Conservation (phyloP, 2,329 filamentous ascomycete genomes). For the Monascus ruber region DNA sequence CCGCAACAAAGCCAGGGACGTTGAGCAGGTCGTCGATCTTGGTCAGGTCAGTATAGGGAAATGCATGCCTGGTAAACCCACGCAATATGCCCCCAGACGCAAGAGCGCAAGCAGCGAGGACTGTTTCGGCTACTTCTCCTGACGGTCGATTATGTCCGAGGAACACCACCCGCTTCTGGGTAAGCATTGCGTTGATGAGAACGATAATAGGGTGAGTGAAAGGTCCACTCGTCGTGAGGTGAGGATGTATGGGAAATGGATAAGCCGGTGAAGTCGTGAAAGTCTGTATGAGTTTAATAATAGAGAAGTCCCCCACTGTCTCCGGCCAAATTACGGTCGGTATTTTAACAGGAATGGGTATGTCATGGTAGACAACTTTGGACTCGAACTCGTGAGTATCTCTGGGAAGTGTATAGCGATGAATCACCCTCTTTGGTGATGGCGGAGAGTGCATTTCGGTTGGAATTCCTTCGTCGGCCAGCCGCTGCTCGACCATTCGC, state of each 20-base stretch:
- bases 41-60: slow-evolving; percentile 94
- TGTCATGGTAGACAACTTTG: slow-evolving; percentile 88
- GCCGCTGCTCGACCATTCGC: slow-evolving; percentile 75
- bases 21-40: slow-evolving; percentile 95
- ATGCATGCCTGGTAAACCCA: slow-evolving; percentile 90
- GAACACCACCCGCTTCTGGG: slow-evolving; percentile 93
- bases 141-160: slow-evolving; percentile 91
- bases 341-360: slow-evolving; percentile 93
- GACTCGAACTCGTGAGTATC: slow-evolving; percentile 98
- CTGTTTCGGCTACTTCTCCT: slow-evolving; percentile 93
- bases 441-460: slow-evolving; percentile 21
- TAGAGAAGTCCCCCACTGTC: slow-evolving; percentile 92
- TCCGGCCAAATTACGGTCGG: slow-evolving; percentile 88
- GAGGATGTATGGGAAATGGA: slow-evolving; percentile 74
- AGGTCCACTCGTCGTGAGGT: slow-evolving; percentile 83
- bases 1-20: slow-evolving; percentile 93
- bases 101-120: slow-evolving; percentile 88
- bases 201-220: slow-evolving; percentile 92
- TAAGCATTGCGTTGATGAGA: slow-evolving; percentile 84
- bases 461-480: slow-evolving; percentile 48
- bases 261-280: slow-evolving; percentile 77
- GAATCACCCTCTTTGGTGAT: slow-evolving; percentile 47
- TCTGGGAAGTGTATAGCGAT: slow-evolving; percentile 63
- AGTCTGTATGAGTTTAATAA: slow-evolving; percentile 93
- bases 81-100: slow-evolving; percentile 84